Base-by-base conservation (phyloP, 768 basidiomycete species). In the Leccinum rimulosum region DNA sequence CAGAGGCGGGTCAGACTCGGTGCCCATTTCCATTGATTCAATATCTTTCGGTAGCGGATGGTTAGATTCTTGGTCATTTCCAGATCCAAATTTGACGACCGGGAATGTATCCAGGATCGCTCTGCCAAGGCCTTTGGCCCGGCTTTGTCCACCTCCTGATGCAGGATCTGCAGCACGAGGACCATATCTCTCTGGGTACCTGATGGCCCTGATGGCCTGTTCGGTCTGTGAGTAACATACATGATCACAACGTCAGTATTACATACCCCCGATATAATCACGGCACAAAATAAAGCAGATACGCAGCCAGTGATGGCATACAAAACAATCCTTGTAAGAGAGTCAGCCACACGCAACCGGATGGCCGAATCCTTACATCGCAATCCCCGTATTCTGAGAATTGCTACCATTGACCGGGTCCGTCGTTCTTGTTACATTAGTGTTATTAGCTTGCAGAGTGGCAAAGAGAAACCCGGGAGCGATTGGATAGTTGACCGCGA, bases 51-150 rank as follows among this genome's bases (percentile, higher is more conserved):
- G 27, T 11, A 33, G 54, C 28, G 65, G 48, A 35, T 59, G 57
- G 38, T 56, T 38, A 27, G 58, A 35, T 17, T 58, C 61, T 35
- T 19, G 64, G 53, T 55, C 62, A 50, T 64, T 57, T 7, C 61
- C 61, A 31, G 67, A 71, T 6, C 85, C 84, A 66, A 95, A 98
- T 71, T 94, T 93, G 74, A 96, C 87, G 61, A 97, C 76, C 4
- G 95, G 95, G 76, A 98, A 98, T 3, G 95, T 97, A 65, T 98
- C 95, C 56, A 98, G 78, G 58, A 98, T 95, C 19, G 96, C 96
- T 19, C 92, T 86, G 2, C 92, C 90, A 53, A 98, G 80, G 7
- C 95, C 95, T n/a, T 84, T 77, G 0, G 93, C 89, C 4, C 92
- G 84, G 52, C 85, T 87, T 67, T 88, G 88, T 38, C 79, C 77